Percentiles rank a stretch among this genome's conserved stretches.
Conservation (phyloP, 495 filamentous ascomycete genomes). For the Penicillium desertorum region DNA sequence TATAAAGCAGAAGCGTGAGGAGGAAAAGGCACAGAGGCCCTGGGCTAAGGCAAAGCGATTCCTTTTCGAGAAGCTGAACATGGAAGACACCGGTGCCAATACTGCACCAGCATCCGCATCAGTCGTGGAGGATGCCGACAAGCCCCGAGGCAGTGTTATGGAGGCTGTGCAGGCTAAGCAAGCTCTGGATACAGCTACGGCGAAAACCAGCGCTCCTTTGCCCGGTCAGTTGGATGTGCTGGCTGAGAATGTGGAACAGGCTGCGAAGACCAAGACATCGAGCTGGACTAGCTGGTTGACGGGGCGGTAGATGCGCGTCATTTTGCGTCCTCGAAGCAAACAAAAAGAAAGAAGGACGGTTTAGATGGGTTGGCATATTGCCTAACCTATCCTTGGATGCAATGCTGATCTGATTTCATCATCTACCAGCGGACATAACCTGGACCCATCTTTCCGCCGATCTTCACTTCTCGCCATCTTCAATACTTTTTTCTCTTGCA, state of each 20-base stretch:
- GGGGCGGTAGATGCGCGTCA: constrained; percentile 32
- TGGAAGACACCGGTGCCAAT: constrained; percentile 41
- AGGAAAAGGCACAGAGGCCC: constrained; percentile 44
- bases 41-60: constrained; percentile 47
- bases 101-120: constrained; percentile 15
- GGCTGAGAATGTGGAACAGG: constrained; percentile 43
- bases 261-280: constrained; percentile 39
- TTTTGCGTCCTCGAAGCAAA: neutral
- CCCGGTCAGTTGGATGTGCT: constrained; percentile 44
- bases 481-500: constrained; percentile 30
- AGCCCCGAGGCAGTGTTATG: constrained; percentile 30
- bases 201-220: constrained; percentile 18
- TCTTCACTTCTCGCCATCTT: constrained; percentile 14
- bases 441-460: constrained; percentile 1
- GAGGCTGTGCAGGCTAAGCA: constrained; percentile 45
- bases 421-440: neutral
- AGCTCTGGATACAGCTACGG: constrained; percentile 22
- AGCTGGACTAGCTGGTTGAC: constrained; percentile 50
- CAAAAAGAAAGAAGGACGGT: constrained; percentile 7
- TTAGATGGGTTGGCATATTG: neutral
- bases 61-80: constrained; percentile 49
- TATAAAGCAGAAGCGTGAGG: constrained; percentile 43
- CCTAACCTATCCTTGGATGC: neutral
- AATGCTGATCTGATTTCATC: constrained; percentile 1
- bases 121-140: constrained; percentile 2